These are phyloP conservation scores for Catunica adiposa DNA, from an alignment of 2,329 filamentous ascomycete species.

Conservation along the genomic window DNA sequence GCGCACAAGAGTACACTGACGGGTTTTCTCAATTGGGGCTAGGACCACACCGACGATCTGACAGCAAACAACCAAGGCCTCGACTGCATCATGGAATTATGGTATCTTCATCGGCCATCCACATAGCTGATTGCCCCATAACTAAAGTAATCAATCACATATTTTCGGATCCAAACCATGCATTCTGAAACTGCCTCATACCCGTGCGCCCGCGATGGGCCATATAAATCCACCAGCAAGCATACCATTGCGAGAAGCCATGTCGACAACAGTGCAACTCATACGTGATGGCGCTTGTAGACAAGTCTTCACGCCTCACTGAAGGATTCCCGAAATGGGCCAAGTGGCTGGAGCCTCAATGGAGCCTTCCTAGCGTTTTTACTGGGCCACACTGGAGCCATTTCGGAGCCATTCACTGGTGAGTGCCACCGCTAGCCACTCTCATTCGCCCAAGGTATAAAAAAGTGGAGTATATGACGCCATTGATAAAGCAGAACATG, in stretches of 20 bases:
- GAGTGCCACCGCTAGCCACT: neutral
- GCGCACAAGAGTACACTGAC: neutral
- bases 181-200: neutral
- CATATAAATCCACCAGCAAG: neutral
- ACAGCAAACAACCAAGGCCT: too few species aligned
- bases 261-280: neutral
- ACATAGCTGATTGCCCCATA: too few species aligned
- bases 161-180: too few species aligned
- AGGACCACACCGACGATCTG: too few species aligned
- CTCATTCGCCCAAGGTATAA: neutral
- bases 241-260: too few species aligned
- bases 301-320: neutral
- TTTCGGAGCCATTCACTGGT: constrained; percentile 1
- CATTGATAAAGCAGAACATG: constrained; percentile 2
- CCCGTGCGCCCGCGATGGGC: neutral
- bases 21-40: too few species aligned
- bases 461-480: constrained; percentile 10
- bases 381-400: neutral
- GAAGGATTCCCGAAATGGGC: constrained; percentile 12
- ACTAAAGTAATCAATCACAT: neutral
- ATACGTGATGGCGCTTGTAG: neutral
- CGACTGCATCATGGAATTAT: neutral
- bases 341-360: constrained; percentile 13
- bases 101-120: neutral
- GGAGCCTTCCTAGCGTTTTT: constrained; percentile 4